Evolutionary conservation across 345 rosid species (phyloP).

Genomic region (Eucalyptus sp.): DNA sequence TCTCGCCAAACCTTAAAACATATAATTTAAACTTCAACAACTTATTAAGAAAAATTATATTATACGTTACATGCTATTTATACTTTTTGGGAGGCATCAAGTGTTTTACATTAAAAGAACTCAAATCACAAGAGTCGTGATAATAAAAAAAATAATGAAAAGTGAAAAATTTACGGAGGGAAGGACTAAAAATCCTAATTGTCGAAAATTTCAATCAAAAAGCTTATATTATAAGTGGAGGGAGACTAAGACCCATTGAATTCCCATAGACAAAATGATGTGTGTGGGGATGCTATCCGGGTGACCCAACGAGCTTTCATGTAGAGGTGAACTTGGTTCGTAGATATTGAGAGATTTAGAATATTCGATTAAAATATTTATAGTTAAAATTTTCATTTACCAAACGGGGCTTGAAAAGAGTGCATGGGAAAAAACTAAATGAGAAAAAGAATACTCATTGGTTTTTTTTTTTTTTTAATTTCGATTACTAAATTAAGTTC

Average conservation of each 20-base stretch:
- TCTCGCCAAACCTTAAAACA: neutral
- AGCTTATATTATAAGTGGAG: neutral
- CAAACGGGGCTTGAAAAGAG: too few species aligned
- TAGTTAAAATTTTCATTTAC: neutral
- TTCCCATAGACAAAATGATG: neutral
- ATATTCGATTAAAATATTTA: neutral
- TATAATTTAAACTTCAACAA: neutral
- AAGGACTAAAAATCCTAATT: neutral
- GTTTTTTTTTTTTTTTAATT: neutral
- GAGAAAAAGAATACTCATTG: neutral
- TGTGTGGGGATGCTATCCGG: neutral
- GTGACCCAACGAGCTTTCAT: neutral
- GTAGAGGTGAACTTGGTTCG: neutral
- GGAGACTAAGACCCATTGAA: neutral
- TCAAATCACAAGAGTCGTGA: neutral
- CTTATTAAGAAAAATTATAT: neutral
- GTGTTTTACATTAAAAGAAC: neutral
- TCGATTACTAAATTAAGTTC: neutral
- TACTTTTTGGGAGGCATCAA: neutral
- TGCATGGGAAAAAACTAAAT: neutral
- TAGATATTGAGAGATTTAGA: neutral
- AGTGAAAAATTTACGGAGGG: neutral
- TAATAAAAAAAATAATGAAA: neutral
- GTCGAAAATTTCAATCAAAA: neutral
- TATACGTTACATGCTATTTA: neutral